Evolutionary conservation across 2,329 filamentous ascomycete species (phyloP), one percentile per base, ranked within the genome.

Genomic region (Pyrenophora tritici-repentis): DNA sequence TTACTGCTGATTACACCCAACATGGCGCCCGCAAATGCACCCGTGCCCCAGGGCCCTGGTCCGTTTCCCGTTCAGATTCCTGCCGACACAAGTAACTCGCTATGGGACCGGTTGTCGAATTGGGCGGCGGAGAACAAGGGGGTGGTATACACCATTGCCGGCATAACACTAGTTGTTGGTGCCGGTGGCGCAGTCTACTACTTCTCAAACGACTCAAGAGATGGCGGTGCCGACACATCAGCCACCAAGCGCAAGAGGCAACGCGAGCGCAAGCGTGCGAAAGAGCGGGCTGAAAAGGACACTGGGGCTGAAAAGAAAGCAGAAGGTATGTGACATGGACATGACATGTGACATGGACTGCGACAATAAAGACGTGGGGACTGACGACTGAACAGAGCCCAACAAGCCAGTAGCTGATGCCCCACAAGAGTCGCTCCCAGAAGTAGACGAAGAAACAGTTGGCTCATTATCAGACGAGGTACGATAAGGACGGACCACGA

Each of bases 91-190:
- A 76, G 38, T 55, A 84, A 87, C 53, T 88, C 89, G 39, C 78
- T 94, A 48, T 96, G 91, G 91, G 90, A 96, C 75, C 88, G 92
- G 68, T 80, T 97, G 76, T 88, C 91, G 61, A 87, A 81, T 70
- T 99, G 94, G 93, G 91, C 89, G 12, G 90, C 91, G 2, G 93
- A 97, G 74, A 92, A 99, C 79, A 97, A 97, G 80, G 89, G 90
- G 40, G 83, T 93, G 47, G 92, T 96, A 58, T 99, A 97, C 77
- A 97, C 94, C 62, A 90, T 97, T 76, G 94, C 93, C 48, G 94
- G 94, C 68, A 89, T 96, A 53, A 93, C 93, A 46, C 84, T 96
- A 40, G 91, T 97, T 36, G 89, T 96, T 49, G 94, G 91, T 12
- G 90, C 90, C 55, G 93, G 92, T 29, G 93, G 94, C 64, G 90